Evolutionary conservation across 805 yeast species (phyloP).

Genomic region (Komagataella phaffii): DNA sequence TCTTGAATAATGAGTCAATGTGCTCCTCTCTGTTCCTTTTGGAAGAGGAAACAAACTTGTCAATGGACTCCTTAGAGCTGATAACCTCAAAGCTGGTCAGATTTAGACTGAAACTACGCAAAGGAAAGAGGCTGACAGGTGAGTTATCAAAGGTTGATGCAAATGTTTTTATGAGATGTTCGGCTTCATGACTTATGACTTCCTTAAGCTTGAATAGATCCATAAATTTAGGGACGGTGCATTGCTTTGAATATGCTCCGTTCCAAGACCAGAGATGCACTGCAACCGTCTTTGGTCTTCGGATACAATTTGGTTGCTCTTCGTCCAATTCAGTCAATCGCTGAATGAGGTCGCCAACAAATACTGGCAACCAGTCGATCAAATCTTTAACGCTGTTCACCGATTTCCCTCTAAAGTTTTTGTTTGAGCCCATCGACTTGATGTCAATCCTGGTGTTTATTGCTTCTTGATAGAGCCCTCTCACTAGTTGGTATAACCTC

Average conservation of each 20-base stretch:
- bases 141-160: constrained; percentile 13
- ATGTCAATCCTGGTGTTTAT: constrained; percentile 46
- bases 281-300: constrained; percentile 44
- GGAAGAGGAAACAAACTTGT: constrained; percentile 9
- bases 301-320: constrained; percentile 27
- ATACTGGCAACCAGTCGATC: constrained; percentile 69
- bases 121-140: constrained; percentile 26
- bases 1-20: constrained; percentile 2
- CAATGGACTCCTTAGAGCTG: constrained; percentile 12
- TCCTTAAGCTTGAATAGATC: constrained; percentile 23
- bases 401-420: constrained; percentile 52
- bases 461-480: constrained; percentile 48
- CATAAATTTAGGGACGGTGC: constrained; percentile 21
- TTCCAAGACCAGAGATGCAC: constrained; percentile 19
- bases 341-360: constrained; percentile 63
- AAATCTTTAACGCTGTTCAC: constrained; percentile 45
- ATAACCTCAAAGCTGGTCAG: constrained; percentile 40
- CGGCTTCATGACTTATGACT: constrained; percentile 10
- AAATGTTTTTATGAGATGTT: constrained; percentile 10
- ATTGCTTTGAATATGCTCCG: constrained; percentile 24
- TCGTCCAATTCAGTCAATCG: constrained; percentile 66
- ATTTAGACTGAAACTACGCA: constrained; percentile 34
- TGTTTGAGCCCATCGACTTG: constrained; percentile 82
- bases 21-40: constrained; percentile 1
- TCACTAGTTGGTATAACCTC: constrained; percentile 43